Evolutionary conservation across 176 grass and related monocot genomes (phyloP).

Genomic region (Saccharum officinarum): DNA sequence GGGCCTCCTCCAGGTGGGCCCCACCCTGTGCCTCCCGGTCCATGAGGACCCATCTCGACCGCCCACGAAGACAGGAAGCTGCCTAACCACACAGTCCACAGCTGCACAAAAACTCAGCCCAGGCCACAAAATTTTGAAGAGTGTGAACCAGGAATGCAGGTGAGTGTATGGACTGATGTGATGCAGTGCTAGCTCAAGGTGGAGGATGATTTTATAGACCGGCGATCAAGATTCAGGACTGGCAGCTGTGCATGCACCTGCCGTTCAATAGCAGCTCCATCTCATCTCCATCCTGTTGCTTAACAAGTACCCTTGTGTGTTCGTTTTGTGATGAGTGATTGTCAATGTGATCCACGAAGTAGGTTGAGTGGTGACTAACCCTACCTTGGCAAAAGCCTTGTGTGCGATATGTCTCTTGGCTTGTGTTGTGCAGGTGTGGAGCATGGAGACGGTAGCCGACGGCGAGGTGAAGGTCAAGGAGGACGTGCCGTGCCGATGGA

Average conservation of each 20-base stretch:
- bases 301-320: no score
- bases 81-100: background rate
- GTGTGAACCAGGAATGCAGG: background rate
- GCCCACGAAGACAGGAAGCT: background rate
- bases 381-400: no score
- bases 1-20: constrained; percentile 32
- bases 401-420: no score
- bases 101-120: background rate
- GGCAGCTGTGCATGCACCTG: constrained; percentile 21
- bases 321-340: no score
- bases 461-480: no score
- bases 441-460: no score
- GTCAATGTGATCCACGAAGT: no score
- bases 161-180: background rate
- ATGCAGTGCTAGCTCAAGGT: background rate
- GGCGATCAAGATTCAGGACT: background rate
- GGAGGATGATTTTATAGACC: constrained; percentile 24
- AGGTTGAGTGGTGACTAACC: no score
- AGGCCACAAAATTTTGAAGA: no score
- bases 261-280: constrained; percentile 22
- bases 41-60: constrained; percentile 27
- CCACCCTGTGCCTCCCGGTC: constrained; percentile 46
- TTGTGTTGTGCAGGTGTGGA: no score
- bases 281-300: no score
- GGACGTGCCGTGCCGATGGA: no score